These are phyloP conservation scores for Plasmodium chabaudi DNA, from an alignment of 169 alveolate genomes.

Conservation along the genomic window DNA sequence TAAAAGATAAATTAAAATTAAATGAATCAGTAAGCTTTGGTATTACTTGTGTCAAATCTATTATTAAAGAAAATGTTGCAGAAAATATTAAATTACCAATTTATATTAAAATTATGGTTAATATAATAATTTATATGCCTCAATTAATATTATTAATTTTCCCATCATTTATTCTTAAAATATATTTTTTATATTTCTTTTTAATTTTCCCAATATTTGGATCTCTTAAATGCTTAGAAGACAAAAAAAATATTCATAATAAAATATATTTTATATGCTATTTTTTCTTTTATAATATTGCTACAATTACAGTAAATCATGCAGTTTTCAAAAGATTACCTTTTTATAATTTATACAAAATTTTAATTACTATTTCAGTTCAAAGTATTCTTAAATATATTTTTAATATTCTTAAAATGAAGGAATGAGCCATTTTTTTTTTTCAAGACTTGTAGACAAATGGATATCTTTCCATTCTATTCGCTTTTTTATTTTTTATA, in stretches of 20 bases:
- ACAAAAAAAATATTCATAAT: constrained; percentile 35
- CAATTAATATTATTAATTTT: constrained; percentile 45
- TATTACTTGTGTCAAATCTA: constrained; percentile 54
- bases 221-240: constrained; percentile 72
- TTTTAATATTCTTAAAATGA: constrained; percentile 20
- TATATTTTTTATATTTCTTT: constrained; percentile 58
- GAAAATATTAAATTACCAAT: constrained; percentile 63
- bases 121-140: constrained; percentile 62
- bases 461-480: not conserved
- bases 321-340: constrained; percentile 67
- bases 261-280: constrained; percentile 62
- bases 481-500: not conserved
- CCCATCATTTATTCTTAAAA: constrained; percentile 61
- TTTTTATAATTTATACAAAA: constrained; percentile 65
- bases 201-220: constrained; percentile 64
- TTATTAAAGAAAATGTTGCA: constrained; percentile 43
- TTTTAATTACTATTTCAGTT: constrained; percentile 46
- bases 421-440: not conserved
- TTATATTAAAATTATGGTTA: constrained; percentile 47
- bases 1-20: constrained; percentile 42
- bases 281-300: constrained; percentile 62
- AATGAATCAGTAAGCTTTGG: constrained; percentile 61
- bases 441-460: not conserved
- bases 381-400: constrained; percentile 69
- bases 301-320: constrained; percentile 49